A percentile compares a stretch with the other conserved stretches of the same genome.
Evolutionary conservation across 2,329 filamentous ascomycete species (phyloP).

Genomic region (Arthrobotrys pseudoclavata): DNA sequence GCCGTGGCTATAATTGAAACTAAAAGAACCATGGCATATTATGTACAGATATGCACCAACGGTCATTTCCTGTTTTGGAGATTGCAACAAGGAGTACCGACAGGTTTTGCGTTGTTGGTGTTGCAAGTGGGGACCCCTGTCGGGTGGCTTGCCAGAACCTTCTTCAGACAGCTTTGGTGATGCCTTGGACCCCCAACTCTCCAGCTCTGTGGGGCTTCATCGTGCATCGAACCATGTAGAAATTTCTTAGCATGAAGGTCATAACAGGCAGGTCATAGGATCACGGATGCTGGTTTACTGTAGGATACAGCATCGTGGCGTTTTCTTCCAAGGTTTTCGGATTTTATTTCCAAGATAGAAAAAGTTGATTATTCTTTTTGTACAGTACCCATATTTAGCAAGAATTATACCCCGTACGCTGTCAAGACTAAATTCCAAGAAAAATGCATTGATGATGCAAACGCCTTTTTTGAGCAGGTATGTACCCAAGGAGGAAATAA

Average conservation of each 20-base stretch:
- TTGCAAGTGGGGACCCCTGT: constrained; percentile 43
- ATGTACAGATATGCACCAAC: constrained; percentile 27
- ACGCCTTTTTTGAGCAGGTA: constrained; percentile 27
- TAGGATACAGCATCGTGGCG: constrained; percentile 39
- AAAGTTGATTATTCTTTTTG: constrained; percentile 26
- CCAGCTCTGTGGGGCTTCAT: constrained; percentile 8
- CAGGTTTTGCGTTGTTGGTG: constrained; percentile 45
- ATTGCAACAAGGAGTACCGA: constrained; percentile 45
- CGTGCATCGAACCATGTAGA: constrained; percentile 21
- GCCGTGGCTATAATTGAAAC: constrained; percentile 15
- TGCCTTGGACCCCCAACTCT: constrained; percentile 10
- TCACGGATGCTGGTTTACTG: constrained; percentile 21
- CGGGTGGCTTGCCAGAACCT: constrained; percentile 24
- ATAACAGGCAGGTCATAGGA: constrained; percentile 17
- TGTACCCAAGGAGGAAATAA: neutral
- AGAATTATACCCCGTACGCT: constrained; percentile 42
- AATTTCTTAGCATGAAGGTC: constrained; percentile 11
- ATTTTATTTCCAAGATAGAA: constrained; percentile 17
- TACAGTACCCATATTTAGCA: constrained; percentile 34
- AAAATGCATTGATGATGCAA: constrained; percentile 16
- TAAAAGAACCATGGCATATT: neutral
- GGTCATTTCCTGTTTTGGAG: constrained; percentile 60
- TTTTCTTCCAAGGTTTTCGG: constrained; percentile 37
- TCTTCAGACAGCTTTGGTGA: constrained; percentile 20
- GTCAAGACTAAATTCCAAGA: constrained; percentile 24